A percentile compares a stretch with the other conserved stretches of the same genome.
These are phyloP conservation scores for Plasmodium adleri DNA, from an alignment of 169 alveolate species.

Conservation along the genomic window DNA sequence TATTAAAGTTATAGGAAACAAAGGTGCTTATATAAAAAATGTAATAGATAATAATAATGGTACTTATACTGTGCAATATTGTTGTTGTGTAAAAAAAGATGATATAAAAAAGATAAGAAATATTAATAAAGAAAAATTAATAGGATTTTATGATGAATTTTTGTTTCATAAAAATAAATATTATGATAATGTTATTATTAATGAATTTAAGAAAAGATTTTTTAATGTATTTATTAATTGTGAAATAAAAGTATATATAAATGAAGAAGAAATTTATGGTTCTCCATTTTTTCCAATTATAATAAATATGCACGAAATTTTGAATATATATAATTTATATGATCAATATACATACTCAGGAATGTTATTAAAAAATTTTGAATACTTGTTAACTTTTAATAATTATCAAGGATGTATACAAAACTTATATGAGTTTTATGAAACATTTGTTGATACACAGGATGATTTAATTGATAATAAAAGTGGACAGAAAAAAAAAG, in stretches of 20 bases:
- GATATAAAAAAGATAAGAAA: conserved; percentile 29
- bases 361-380: conserved; percentile 64
- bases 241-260: conserved; percentile 48
- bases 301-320: conserved; percentile 46
- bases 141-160: conserved; percentile 59
- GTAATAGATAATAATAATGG: conserved; percentile 75
- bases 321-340: conserved; percentile 48
- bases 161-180: conserved; percentile 34
- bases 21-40: conserved; percentile 70
- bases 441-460: conserved; percentile 7
- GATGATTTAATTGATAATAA: background rate
- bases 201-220: conserved; percentile 43
- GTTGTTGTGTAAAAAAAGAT: conserved; percentile 28
- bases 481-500: background rate
- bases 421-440: conserved; percentile 17
- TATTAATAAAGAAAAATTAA: conserved; percentile 19
- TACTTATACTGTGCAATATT: conserved; percentile 62
- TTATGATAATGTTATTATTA: conserved; percentile 40
- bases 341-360: conserved; percentile 73
- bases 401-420: conserved; percentile 30
- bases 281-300: conserved; percentile 69
- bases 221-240: conserved; percentile 13
- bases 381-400: conserved; percentile 23
- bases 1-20: conserved; percentile 67
- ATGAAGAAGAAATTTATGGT: conserved; percentile 66